A percentile compares a stretch with the other conserved stretches of the same genome.
Conservation (phyloP, 805 yeast genomes). For the Kuraishia piskuri region DNA sequence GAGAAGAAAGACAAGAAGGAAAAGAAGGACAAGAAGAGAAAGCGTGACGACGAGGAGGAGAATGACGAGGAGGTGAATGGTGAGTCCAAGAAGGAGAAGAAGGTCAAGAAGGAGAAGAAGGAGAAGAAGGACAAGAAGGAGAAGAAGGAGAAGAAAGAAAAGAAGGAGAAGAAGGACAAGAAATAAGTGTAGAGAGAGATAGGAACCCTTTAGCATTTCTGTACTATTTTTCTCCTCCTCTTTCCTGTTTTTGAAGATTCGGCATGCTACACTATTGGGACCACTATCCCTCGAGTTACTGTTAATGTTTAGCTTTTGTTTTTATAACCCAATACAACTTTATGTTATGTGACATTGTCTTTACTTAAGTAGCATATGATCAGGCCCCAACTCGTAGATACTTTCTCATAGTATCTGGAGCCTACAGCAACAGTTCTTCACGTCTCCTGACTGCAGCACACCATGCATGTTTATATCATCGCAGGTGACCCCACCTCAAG, state of each 20-base stretch:
- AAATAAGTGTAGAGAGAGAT: slow-evolving; percentile 4
- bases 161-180: slow-evolving; percentile 13
- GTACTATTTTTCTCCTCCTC: not conserved
- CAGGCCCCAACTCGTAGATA: no score
- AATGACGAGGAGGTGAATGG: slow-evolving; percentile 16
- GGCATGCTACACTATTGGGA: not conserved
- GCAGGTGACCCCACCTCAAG: no score
- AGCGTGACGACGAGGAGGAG: slow-evolving; percentile 22
- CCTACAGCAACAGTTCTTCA: no score
- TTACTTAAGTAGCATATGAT: no score
- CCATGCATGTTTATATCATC: no score
- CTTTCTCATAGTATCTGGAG: no score
- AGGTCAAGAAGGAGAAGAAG: slow-evolving; percentile 15
- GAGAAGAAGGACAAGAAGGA: slow-evolving; percentile 13
- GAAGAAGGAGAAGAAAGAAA: slow-evolving; percentile 14
- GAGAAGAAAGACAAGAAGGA: slow-evolving; percentile 14
- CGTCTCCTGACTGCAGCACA: no score
- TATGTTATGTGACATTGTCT: not conserved
- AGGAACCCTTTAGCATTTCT: not conserved
- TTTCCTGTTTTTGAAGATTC: not conserved
- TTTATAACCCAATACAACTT: not conserved
- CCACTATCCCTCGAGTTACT: not conserved
- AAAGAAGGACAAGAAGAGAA: slow-evolving; percentile 21
- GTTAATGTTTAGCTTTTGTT: not conserved
- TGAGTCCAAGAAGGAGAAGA: slow-evolving; percentile 11